Evolutionary conservation across 192 early-diverging fungal genomes (phyloP).

Genomic region (Coemansia biformis): DNA sequence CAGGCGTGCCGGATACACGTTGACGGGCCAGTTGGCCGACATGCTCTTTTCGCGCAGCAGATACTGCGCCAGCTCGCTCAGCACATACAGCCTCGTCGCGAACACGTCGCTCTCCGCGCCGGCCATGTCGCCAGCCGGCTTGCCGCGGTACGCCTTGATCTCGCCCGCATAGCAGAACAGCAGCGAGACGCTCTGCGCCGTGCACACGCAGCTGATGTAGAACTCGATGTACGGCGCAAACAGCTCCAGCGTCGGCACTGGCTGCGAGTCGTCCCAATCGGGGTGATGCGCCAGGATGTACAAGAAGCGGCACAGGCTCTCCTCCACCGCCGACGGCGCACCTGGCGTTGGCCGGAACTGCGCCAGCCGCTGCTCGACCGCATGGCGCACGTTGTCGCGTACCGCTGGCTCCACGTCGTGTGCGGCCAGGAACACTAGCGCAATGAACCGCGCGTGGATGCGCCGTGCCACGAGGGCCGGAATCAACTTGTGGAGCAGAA

Average conservation of each 20-base stretch:
- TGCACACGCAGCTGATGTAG: conserved; percentile 71
- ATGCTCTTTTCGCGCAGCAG: conserved; percentile 74
- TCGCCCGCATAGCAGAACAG: conserved; percentile 69
- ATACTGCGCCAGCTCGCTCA: conserved; percentile 78
- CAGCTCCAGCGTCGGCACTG: conserved; percentile 26
- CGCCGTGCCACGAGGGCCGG: conserved; percentile 57
- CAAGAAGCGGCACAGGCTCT: conserved; percentile 58
- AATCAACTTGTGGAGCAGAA: conserved; percentile 64
- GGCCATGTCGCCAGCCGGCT: conserved; percentile 1
- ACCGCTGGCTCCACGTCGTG: conserved; percentile 79
- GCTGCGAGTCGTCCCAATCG: conserved; percentile 61
- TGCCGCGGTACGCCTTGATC: conserved; percentile 73
- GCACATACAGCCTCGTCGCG: conserved; percentile 65
- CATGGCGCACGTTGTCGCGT: conserved; percentile 55
- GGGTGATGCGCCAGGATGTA: conserved; percentile 81
- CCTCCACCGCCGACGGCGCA: conserved; percentile 55
- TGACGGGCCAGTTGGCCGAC: conserved; percentile 70
- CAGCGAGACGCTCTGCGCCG: conserved; percentile 75
- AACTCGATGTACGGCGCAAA: conserved; percentile 80
- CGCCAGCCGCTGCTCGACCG: conserved; percentile 56
- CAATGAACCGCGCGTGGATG: conserved; percentile 65
- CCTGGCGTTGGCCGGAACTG: conserved; percentile 41
- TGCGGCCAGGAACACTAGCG: conserved; percentile 71
- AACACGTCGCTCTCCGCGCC: conserved; percentile 4
- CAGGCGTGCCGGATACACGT: conserved; percentile 69